Base-by-base conservation (phyloP, 75 land plant species). In the Pseudotsuga menziesii region DNA sequence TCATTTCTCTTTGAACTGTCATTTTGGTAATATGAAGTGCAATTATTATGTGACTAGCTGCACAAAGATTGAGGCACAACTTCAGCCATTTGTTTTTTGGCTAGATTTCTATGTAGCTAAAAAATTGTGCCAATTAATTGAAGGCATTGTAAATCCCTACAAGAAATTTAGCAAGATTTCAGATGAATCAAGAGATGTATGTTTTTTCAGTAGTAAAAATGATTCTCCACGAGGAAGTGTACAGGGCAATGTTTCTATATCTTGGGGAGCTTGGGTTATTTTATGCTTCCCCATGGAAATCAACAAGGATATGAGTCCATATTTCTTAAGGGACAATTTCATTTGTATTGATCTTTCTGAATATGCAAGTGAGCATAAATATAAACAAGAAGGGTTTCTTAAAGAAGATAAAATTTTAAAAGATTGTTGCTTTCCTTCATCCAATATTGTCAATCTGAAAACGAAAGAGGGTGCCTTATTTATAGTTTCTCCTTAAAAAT, bases 31-130 rank as follows among this genome's bases (percentile, higher is more conserved):
- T 76, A 29, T 35, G 63, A 26, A 57, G 20, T 5, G n/a, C 63
- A 61, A 17, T 81, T 55, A 56, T 15, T 73, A 58, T 27, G 22
- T 6, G 16, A 72, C 44, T 72, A 73, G 35, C 19, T 27, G 35
- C 20, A 70, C 82, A 26, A 84, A 88, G 20, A 80, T 94, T 77
- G 80, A 80, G 25, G 63, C 87, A 63, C 74, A 82, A 56, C 77
- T 94, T 59, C 92, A 91, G 57, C 91, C 93, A 25, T 72, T 89
- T 64, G 64, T 91, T 72, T 29, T 87, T 20, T 97, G 99, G 98
- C 61, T 89, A 20, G 87, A 94, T 76, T 77, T 85, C 58, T 20
- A 80, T 67, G 55, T 83, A 39, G 61, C 85, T n/a, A 80, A 80
- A 29, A 75, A 35, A 32, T 27, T 89, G 3, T 67, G 78, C 58